These are phyloP conservation scores for Schwanniomyces pseudopolymorphus DNA, from an alignment of 805 yeast genomes.

Conservation along the genomic window DNA sequence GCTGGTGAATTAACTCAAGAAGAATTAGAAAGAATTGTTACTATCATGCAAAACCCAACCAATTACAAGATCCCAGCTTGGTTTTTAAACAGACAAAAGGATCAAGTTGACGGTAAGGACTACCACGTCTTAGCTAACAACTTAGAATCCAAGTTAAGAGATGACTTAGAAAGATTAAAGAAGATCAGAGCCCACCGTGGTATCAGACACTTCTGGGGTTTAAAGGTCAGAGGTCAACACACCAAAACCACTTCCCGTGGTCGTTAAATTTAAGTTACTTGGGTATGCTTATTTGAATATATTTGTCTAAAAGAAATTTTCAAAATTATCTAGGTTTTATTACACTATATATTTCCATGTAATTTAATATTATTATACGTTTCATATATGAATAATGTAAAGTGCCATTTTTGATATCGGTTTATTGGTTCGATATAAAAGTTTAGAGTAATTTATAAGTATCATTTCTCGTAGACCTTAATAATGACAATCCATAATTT, in stretches of 20 bases:
- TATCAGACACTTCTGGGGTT: constrained; percentile 99
- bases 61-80: constrained; percentile 99
- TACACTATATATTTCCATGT: constrained; percentile 15
- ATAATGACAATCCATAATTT: too few species aligned
- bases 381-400: constrained; percentile 3
- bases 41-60: constrained; percentile 99
- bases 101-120: constrained; percentile 98
- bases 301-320: constrained; percentile 2
- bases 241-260: constrained; percentile 99
- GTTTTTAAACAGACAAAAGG: constrained; percentile 99
- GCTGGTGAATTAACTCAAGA: constrained; percentile 99
- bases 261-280: constrained; percentile 34
- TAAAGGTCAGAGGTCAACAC: constrained; percentile 99
- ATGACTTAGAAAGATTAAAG: constrained; percentile 99
- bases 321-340: constrained; percentile 7
- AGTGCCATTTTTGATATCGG: background rate
- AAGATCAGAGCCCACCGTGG: constrained; percentile 99
- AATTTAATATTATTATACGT: constrained; percentile 16
- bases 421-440: background rate
- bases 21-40: constrained; percentile 99
- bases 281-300: constrained; percentile 7
- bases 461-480: too few species aligned
- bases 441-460: too few species aligned
- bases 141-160: constrained; percentile 99
- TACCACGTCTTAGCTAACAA: constrained; percentile 98